Percentiles rank a stretch among this genome's conserved stretches.
Conservation (phyloP, 1,284 basidiomycete genomes). For the Megacollybia platyphylla region DNA sequence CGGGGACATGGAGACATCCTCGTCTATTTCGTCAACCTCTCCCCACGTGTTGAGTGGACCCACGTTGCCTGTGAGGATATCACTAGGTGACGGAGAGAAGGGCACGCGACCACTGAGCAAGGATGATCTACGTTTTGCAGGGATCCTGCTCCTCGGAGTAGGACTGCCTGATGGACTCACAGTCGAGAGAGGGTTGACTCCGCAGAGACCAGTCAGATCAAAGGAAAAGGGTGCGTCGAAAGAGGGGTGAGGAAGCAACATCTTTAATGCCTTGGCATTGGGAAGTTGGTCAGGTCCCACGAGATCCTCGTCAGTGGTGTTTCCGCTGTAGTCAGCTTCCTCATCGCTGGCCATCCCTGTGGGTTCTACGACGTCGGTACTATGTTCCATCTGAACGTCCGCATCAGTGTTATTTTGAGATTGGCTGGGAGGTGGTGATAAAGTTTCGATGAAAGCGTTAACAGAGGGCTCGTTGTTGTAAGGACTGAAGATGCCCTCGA, state of each 20-base stretch:
- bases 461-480: constrained; percentile 32
- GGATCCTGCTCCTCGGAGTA: constrained; percentile 19
- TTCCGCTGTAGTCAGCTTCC: constrained; percentile 39
- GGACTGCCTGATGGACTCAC: constrained; percentile 43
- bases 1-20: constrained; percentile 10
- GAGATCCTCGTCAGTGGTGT: constrained; percentile 69
- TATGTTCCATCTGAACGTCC: constrained; percentile 28
- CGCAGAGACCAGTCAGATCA: background rate
- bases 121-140: constrained; percentile 10
- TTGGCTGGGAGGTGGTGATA: constrained; percentile 18
- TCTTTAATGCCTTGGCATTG: constrained; percentile 58
- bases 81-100: constrained; percentile 42
- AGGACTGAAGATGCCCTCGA: constrained; percentile 2
- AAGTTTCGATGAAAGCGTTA: constrained; percentile 28
- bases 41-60: constrained; percentile 27
- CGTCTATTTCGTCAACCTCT: constrained; percentile 29
- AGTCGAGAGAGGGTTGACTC: constrained; percentile 62
- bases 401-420: constrained; percentile 17
- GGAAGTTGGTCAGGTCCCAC: constrained; percentile 59
- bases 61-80: constrained; percentile 48
- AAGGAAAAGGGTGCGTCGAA: constrained; percentile 15
- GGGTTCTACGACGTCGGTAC: constrained; percentile 21
- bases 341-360: constrained; percentile 11
- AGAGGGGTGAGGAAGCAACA: constrained; percentile 44
- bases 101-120: constrained; percentile 9